Base-by-base conservation (phyloP, 148 eudicot species). In the Camellia granthamiana region DNA sequence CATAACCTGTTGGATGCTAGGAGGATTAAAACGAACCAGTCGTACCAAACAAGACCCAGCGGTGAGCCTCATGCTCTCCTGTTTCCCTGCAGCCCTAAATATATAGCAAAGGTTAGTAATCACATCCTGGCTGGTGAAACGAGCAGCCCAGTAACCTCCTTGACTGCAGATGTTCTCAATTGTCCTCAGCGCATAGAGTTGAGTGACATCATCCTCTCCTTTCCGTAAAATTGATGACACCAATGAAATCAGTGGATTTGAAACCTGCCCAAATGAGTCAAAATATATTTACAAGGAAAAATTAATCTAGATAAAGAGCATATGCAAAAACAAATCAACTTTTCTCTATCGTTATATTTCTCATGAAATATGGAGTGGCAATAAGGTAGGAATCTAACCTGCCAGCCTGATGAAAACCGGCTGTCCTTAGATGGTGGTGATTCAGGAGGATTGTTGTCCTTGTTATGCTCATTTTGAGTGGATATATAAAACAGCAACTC, bases 1-100 rank as follows among this genome's bases (percentile, higher is more conserved):
- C 42, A 94, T 77, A 59, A 92, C 93, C 73, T 91, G 88, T 73
- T 92, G 97, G 73, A 91, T 90, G 82, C 84, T 85, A 44, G 92
- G 81, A 60, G 91, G 94, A 82, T 86, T 97, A 78, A 92, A 97
- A 55, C 97, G 93, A 52, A 87, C 91, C 63, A 97, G 88, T 13
- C 99, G 94, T 6, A 86, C 95, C 85, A 97, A 83, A 86, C 99
- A 97, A 51, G 98, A 97, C 7, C 98, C 98, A 47, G 99, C 99
- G 38, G 98, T 91, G 66, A 97, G 87, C 77, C 95, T 88, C 81
- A 88, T 84, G 85, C 90, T 92, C 81, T 97, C 99, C 86, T 94
- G 99, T 82, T 94, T 97, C 70, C 93, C 98, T 47, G 88, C 84
- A 79, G 97, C 95, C 85, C 88, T 88, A 78, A 87, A 94, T 82